Percentiles rank a stretch among this genome's conserved stretches.
Conservation (phyloP, 495 filamentous ascomycete species). For the Penicillium angulare region DNA sequence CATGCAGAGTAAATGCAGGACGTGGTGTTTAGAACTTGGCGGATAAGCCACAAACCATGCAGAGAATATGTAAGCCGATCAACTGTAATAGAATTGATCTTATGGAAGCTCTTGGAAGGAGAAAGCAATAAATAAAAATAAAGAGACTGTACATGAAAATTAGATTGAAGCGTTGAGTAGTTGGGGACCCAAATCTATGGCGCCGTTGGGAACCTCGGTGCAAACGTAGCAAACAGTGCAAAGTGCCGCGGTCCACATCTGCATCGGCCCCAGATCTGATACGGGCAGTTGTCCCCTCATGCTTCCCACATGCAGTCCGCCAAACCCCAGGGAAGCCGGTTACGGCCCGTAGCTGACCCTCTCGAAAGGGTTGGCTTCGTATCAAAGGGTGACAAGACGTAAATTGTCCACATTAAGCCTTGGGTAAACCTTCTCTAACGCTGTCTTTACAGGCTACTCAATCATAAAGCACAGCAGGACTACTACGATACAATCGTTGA, state of each 20-base stretch:
- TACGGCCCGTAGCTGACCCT: slow-evolving; percentile 72
- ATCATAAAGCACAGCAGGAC: slow-evolving; percentile 69
- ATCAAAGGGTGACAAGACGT: slow-evolving; percentile 84
- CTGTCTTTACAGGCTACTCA: slow-evolving; percentile 60
- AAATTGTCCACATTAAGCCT: too few relatives aligned
- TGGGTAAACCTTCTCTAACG: not conserved
- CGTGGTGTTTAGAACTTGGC: slow-evolving; percentile 9
- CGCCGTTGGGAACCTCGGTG: slow-evolving; percentile 24
- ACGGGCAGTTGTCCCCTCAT: not conserved
- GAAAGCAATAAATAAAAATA: slow-evolving; percentile 1
- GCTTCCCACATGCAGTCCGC: slow-evolving; percentile 19
- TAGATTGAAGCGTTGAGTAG: slow-evolving; percentile 20
- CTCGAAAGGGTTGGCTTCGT: slow-evolving; percentile 77
- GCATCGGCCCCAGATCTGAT: slow-evolving; percentile 4
- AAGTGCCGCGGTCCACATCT: slow-evolving; percentile 9
- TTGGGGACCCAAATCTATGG: slow-evolving; percentile 17
- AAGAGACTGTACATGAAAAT: slow-evolving; percentile 7
- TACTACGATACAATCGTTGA: slow-evolving; percentile 85
- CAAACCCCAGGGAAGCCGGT: slow-evolving; percentile 52
- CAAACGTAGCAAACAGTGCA: slow-evolving; percentile 20
- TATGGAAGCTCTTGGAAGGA: not conserved
- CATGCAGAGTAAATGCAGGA: slow-evolving; percentile 21
- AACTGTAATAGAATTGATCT: not conserved
- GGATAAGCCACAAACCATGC: slow-evolving; percentile 16
- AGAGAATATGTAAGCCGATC: slow-evolving; percentile 16